Conservation (phyloP, 441 rosid genomes). For the Eruca vesicaria region DNA sequence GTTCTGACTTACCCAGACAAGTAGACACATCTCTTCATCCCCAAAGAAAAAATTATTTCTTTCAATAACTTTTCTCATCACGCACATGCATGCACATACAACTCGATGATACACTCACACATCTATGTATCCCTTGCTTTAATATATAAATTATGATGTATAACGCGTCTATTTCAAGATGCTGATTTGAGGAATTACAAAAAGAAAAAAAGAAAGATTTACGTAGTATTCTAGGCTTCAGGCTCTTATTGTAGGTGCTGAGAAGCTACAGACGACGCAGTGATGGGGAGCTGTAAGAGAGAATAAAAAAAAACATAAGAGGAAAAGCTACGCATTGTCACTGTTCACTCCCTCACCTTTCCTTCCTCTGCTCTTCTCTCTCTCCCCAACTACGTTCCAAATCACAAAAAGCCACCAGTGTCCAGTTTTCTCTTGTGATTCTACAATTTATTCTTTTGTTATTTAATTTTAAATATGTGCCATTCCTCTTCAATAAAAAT, state of each 20-base stretch:
- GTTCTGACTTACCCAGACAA: conserved; percentile 30
- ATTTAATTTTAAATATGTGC: neutral
- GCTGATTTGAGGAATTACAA: neutral
- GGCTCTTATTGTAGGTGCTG: conserved; percentile 29
- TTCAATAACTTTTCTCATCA: neutral
- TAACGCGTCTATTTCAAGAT: conserved; percentile 2
- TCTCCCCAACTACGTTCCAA: conserved; percentile 27
- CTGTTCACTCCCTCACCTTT: conserved; percentile 9
- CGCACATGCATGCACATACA: conserved; percentile 31
- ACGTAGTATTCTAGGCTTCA: conserved; percentile 5
- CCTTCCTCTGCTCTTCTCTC: conserved; percentile 10
- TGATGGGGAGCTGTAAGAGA: conserved; percentile 28
- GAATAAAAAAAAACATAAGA: conserved; percentile 14
- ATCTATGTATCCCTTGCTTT: neutral
- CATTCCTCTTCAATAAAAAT: neutral
- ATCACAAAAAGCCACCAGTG: conserved; percentile 22
- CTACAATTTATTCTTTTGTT: conserved; percentile 10
- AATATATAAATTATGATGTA: neutral
- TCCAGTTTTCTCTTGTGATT: neutral
- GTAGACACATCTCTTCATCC: conserved; percentile 27
- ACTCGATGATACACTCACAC: neutral
- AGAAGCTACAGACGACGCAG: conserved; percentile 26
- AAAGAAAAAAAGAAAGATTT: neutral
- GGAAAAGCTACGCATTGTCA: conserved; percentile 34
- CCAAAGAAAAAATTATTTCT: conserved; percentile 3